Conservation (phyloP, 2,329 filamentous ascomycete species). For the Trichoderma atrobrunneum region DNA sequence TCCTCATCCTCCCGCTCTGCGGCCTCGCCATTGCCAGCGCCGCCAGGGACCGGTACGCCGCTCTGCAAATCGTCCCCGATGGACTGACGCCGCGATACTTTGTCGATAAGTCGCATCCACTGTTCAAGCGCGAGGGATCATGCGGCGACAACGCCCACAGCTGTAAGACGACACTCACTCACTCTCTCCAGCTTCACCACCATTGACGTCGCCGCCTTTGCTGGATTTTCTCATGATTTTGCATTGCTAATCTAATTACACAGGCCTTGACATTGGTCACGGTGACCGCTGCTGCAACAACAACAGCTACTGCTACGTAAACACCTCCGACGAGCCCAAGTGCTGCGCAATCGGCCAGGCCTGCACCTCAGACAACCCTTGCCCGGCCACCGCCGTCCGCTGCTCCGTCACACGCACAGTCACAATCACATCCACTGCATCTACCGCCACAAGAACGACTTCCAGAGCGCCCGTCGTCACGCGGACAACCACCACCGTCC, state of each 20-base stretch:
- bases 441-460: neutral
- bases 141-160: slow-evolving; percentile 32
- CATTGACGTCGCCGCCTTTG: too few species aligned
- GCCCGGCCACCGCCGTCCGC: slow-evolving; percentile 34
- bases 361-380: slow-evolving; percentile 39
- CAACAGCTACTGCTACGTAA: slow-evolving; percentile 46
- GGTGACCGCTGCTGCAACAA: slow-evolving; percentile 43
- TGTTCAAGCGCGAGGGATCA: slow-evolving; percentile 28
- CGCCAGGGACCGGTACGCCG: slow-evolving; percentile 23
- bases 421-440: slow-evolving; percentile 11
- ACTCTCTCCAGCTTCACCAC: neutral
- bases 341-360: slow-evolving; percentile 45
- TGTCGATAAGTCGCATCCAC: slow-evolving; percentile 29
- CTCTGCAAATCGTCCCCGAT: slow-evolving; percentile 24
- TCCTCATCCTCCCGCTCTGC: slow-evolving; percentile 4
- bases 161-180: slow-evolving; percentile 31
- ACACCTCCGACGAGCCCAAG: slow-evolving; percentile 30
- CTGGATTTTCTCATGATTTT: neutral
- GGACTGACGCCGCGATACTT: slow-evolving; percentile 33
- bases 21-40: slow-evolving; percentile 12
- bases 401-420: slow-evolving; percentile 33
- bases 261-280: slow-evolving; percentile 44
- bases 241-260: neutral
- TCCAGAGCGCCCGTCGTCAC: neutral
- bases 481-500: slow-evolving; percentile 27